Evolutionary conservation across 768 basidiomycete species (phyloP), one percentile per base, ranked within the genome.

Genomic region (Royoungia palumana): DNA sequence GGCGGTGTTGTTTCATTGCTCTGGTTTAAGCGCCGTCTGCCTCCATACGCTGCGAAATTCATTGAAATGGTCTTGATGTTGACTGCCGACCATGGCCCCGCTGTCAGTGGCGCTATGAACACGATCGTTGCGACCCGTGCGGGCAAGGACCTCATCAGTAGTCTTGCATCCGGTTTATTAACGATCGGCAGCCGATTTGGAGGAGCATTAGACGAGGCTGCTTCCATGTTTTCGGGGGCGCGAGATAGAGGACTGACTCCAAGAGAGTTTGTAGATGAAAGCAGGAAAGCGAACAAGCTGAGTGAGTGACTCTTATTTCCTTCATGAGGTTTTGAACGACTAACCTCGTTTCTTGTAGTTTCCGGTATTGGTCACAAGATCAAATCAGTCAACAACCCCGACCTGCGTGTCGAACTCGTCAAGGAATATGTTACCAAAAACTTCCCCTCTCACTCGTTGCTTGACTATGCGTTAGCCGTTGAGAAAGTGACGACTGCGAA

Each of bases 61-160:
- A 86, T 99, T 68, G 95, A 99, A 78, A 99, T 98, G 96, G 94
- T 97, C 46, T 81, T 99, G 68, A 95, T 96, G 91, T 79, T 99
- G 58, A 99, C 95, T 12, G 95, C 95, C 54, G 95, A 99, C 71
- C 95, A 98, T 73, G 93, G 94, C 63, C 94, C 94, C 8, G 93
- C 93, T 47, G 93, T 96, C n/a, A 94, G 92, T 69, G 93, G 82
- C 72, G 95, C 95, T 19, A 99, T 99, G 95, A 99, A 96, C 79
- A 96, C 95, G 54, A 97, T 99, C 67, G 94, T 99, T 67, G 94
- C 95, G 17, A 87, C 93, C 30, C 95, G 95, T 73, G 95, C 95
- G n/a, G 95, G 95, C 69, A 98, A 98, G 75, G 95, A 99, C 69
- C 73, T 98, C 61, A 94, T 99, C 66, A 97, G 94, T 5, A 96